phyloP scores from a whole-genome alignment of 768 basidiomycete genomes.

The Lentinula aciculospora region DNA sequence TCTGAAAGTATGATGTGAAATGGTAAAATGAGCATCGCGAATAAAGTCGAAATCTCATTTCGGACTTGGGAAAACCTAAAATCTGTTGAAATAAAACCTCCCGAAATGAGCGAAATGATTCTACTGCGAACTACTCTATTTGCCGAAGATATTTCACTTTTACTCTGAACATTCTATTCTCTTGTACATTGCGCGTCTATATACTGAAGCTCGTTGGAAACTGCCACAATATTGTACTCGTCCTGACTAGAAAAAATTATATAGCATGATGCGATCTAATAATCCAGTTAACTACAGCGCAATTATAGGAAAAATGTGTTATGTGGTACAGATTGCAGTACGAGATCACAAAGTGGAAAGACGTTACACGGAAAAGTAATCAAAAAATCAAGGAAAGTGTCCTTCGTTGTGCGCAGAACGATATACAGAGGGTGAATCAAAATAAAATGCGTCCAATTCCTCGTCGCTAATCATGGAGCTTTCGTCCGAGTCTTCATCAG shows the following conservation, averaged over 20 bases:
- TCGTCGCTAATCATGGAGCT: constrained; percentile 39
- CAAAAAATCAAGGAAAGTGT: constrained; percentile 25
- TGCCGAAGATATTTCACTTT: too few relatives aligned
- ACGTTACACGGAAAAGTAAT: neutral
- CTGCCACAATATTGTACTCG: neutral
- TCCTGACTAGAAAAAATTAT: neutral
- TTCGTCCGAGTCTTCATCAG: constrained; percentile 43
- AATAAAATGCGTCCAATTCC: constrained; percentile 57
- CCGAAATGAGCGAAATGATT: too few relatives aligned
- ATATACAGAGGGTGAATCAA: constrained; percentile 46
- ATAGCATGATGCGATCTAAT: neutral
- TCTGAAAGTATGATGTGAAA: too few relatives aligned
- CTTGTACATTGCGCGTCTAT: too few relatives aligned
- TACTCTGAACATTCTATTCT: too few relatives aligned
- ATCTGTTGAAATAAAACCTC: too few relatives aligned
- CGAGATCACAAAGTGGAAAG: neutral
- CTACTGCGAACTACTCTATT: too few relatives aligned
- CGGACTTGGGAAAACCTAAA: too few relatives aligned
- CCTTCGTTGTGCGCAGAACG: constrained; percentile 42
- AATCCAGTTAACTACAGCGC: neutral
- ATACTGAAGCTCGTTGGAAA: too few relatives aligned
- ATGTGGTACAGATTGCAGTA: neutral
- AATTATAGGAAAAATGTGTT: neutral
- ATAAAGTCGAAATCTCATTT: too few relatives aligned
- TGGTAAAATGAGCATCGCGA: too few relatives aligned